Conservation (phyloP, 176 grass and related monocot genomes). For the Triticum dicoccoides region DNA sequence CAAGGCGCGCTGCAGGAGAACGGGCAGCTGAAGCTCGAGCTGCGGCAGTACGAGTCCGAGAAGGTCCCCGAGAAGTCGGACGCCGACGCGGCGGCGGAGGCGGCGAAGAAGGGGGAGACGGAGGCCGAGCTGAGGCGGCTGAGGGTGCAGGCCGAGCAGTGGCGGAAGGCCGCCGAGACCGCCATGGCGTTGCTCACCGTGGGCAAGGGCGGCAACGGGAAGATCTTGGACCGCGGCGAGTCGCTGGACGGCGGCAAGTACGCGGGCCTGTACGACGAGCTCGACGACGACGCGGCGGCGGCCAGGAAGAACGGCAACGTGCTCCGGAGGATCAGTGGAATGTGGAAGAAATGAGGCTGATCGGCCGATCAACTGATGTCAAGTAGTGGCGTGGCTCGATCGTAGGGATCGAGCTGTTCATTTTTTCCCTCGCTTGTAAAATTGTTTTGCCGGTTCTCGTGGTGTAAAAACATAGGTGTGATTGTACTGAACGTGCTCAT, state of each 20-base stretch:
- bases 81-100: slow-evolving; percentile 31
- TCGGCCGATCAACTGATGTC: background rate
- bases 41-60: slow-evolving; percentile 41
- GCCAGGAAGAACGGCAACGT: slow-evolving; percentile 83
- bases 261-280: slow-evolving; percentile 43
- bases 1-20: slow-evolving; percentile 52
- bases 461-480: slow-evolving; percentile 46
- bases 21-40: slow-evolving; percentile 49
- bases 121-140: slow-evolving; percentile 76
- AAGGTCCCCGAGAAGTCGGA: slow-evolving; percentile 37
- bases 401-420: background rate
- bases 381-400: slow-evolving; percentile 15
- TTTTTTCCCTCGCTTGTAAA: slow-evolving; percentile 27
- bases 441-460: slow-evolving; percentile 41
- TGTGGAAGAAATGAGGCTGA: slow-evolving; percentile 90
- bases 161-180: slow-evolving; percentile 91
- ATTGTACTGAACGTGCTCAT: slow-evolving; percentile 37
- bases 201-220: slow-evolving; percentile 64
- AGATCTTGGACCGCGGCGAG: slow-evolving; percentile 58
- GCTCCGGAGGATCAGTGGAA: slow-evolving; percentile 83
- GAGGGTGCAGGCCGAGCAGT: slow-evolving; percentile 95
- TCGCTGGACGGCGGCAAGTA: slow-evolving; percentile 61
- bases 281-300: slow-evolving; percentile 64
- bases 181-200: slow-evolving; percentile 82
- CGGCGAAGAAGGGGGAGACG: slow-evolving; percentile 52